Evolutionary conservation across 352 stramenopile genomes (phyloP).

Genomic region (Phytophthora rubi): DNA sequence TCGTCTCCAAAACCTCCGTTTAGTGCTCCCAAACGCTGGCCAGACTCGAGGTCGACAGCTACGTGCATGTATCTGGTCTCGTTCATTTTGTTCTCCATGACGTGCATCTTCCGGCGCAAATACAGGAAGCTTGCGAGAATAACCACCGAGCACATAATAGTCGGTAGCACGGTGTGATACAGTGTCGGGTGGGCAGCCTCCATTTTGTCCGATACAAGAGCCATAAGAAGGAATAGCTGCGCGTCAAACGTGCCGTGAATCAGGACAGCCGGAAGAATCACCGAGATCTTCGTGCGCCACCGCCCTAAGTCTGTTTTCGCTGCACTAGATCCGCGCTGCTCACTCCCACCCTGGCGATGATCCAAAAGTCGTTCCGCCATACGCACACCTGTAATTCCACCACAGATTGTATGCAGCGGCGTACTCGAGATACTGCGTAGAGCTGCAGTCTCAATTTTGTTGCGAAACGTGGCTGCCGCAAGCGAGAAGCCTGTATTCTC

Average conservation of each 20-base stretch:
- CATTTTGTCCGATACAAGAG: slow-evolving; percentile 45
- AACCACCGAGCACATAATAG: slow-evolving; percentile 30
- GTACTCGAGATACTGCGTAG: slow-evolving; percentile 52
- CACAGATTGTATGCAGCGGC: slow-evolving; percentile 69
- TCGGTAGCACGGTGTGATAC: slow-evolving; percentile 48
- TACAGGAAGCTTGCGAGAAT: slow-evolving; percentile 42
- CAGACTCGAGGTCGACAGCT: slow-evolving; percentile 51
- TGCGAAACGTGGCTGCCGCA: slow-evolving; percentile 30
- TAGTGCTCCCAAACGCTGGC: slow-evolving; percentile 31
- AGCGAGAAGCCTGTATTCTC: slow-evolving; percentile 71
- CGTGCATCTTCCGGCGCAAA: slow-evolving; percentile 38
- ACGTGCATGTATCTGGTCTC: slow-evolving; percentile 57
- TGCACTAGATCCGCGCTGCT: slow-evolving; percentile 21
- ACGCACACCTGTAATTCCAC: slow-evolving; percentile 68
- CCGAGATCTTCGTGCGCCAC: slow-evolving; percentile 45
- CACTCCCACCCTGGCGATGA: slow-evolving; percentile 22
- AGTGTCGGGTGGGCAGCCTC: slow-evolving; percentile 37
- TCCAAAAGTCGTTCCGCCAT: slow-evolving; percentile 47
- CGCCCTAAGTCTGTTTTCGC: slow-evolving; percentile 28
- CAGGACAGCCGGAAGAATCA: slow-evolving; percentile 55
- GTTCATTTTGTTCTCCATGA: slow-evolving; percentile 58
- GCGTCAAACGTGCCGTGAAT: slow-evolving; percentile 71
- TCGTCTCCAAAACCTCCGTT: slow-evolving; percentile 39
- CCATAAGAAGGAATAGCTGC: slow-evolving; percentile 61
- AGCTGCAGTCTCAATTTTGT: slow-evolving; percentile 46